These are phyloP conservation scores for Dictyophora rubrovolvata DNA, from an alignment of 768 basidiomycete species.

Conservation along the genomic window DNA sequence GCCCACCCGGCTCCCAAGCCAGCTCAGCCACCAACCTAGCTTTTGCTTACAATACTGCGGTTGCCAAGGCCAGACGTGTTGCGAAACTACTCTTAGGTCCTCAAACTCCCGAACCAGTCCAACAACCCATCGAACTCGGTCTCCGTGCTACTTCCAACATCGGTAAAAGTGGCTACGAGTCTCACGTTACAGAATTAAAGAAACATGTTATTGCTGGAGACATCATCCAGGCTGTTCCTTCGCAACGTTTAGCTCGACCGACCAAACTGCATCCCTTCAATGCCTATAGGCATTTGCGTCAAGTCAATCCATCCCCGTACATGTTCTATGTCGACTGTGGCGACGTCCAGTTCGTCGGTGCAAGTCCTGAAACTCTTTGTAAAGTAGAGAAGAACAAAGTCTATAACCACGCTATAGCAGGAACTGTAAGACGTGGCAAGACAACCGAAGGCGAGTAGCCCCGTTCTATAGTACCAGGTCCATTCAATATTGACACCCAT, in stretches of 20 bases:
- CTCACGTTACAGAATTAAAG: conserved; percentile 85
- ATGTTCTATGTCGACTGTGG: conserved; percentile 98
- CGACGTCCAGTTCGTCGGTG: conserved; percentile 91
- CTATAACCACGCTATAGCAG: conserved; percentile 96
- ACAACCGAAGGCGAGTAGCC: conserved; percentile 62
- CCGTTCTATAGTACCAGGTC: not conserved
- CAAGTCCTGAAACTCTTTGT: conserved; percentile 95
- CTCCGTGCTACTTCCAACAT: conserved; percentile 76
- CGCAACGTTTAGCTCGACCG: conserved; percentile 77
- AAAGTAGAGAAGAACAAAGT: conserved; percentile 89
- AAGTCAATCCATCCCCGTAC: conserved; percentile 96
- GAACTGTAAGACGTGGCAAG: conserved; percentile 82
- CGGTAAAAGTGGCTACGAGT: conserved; percentile 85
- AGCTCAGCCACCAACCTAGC: conserved; percentile 43
- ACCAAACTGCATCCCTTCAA: conserved; percentile 94
- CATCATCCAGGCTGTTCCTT: conserved; percentile 98
- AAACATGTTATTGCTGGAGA: conserved; percentile 92
- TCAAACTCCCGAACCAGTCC: conserved; percentile 53
- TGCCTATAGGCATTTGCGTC: conserved; percentile 85
- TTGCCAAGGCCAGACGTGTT: conserved; percentile 70
- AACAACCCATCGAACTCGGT: conserved; percentile 54
- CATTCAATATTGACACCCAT: conserved; percentile 1
- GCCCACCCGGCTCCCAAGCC: conserved; percentile 56
- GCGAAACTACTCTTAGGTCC: conserved; percentile 53
- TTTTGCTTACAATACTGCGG: conserved; percentile 83